Evolutionary conservation across 306 rosid genomes (phyloP), one percentile per base, ranked within the genome.

Genomic region (Boehmeria nivea): DNA sequence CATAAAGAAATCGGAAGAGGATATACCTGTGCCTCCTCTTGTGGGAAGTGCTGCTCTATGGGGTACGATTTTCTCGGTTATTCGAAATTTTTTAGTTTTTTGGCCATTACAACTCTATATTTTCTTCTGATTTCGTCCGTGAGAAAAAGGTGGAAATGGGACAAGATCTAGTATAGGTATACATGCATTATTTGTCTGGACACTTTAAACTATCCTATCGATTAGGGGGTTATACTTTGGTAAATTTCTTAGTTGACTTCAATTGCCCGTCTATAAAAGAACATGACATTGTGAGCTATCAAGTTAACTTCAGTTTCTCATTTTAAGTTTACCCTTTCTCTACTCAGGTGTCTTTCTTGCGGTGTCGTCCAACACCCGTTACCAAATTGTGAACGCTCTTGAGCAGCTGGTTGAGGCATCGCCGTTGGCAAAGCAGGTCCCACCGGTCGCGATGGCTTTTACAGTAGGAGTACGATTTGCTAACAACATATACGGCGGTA

Each of bases 1-100:
- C 63, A 56, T 90, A 59, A 90, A 57, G 74, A 90, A 87, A 82
- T 86, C 95, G 26, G 94, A 90, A 68, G 78, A 80, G 38, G 95
- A 87, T 78, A 72, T 90, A 82, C 98, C 98, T 21, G 86, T 90
- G 52, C 98, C 98, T 63, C 98, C 98, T 33, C 91, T 87, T 48
- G 13, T 90, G 28, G 40, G 71, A 78, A 87, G 95, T 69, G 98
- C 98, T 6, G 69, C 61, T 72, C 78, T 76, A 65, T 74, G 79
- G 75, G 68, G 81, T 77, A 63, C 43, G 69, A 31, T 28, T 52
- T 53, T 18, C 37, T 31, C 8, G 36, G 36, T 31, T 31, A 31
- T 31, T 31, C 36, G 9, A 31, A 4, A 31, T 31, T 31, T 6
- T 31, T n/a, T n/a, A n/a, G n/a, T n/a, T n/a, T n/a, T n/a, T n/a